Percentiles rank a stretch among this genome's conserved stretches.
phyloP scores from a whole-genome alignment of 2,329 filamentous ascomycete genomes.

The Cyphellophora europaea region DNA sequence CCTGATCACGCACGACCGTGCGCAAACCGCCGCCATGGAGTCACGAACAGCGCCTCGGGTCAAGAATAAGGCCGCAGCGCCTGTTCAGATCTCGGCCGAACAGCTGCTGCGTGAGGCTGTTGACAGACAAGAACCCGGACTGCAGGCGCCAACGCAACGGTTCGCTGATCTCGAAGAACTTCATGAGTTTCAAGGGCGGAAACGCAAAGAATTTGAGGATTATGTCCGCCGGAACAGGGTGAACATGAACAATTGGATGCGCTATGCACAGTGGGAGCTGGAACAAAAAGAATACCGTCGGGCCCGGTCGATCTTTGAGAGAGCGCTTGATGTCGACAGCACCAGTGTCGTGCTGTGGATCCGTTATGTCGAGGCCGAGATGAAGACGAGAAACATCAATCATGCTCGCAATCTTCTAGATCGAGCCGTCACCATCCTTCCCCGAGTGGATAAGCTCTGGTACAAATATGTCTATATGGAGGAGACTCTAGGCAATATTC shows the following conservation, averaged over 20 bases:
- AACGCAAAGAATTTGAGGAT: constrained; percentile 93
- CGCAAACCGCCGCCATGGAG: constrained; percentile 59
- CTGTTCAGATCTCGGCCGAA: constrained; percentile 86
- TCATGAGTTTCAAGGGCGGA: constrained; percentile 92
- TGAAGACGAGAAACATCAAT: constrained; percentile 92
- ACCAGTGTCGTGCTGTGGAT: constrained; percentile 85
- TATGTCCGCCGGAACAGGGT: constrained; percentile 91
- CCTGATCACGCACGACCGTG: neutral
- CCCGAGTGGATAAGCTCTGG: constrained; percentile 92
- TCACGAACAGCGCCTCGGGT: constrained; percentile 86
- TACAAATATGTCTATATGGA: constrained; percentile 99
- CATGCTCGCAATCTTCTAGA: constrained; percentile 92
- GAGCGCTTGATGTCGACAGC: constrained; percentile 82
- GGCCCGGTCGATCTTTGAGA: constrained; percentile 86
- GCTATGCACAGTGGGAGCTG: constrained; percentile 93
- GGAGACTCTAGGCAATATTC: constrained; percentile 90
- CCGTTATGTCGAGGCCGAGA: constrained; percentile 89
- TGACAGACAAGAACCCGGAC: constrained; percentile 79
- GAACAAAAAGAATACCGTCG: constrained; percentile 96
- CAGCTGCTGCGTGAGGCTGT: constrained; percentile 96
- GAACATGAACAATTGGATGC: constrained; percentile 98
- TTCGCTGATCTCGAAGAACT: constrained; percentile 96
- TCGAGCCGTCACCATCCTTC: constrained; percentile 84
- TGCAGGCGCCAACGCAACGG: constrained; percentile 86
- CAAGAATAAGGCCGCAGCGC: constrained; percentile 96